A percentile compares a stretch with the other conserved stretches of the same genome.
Conservation (phyloP, 2,329 filamentous ascomycete species). For the Orbilia oligospora region DNA sequence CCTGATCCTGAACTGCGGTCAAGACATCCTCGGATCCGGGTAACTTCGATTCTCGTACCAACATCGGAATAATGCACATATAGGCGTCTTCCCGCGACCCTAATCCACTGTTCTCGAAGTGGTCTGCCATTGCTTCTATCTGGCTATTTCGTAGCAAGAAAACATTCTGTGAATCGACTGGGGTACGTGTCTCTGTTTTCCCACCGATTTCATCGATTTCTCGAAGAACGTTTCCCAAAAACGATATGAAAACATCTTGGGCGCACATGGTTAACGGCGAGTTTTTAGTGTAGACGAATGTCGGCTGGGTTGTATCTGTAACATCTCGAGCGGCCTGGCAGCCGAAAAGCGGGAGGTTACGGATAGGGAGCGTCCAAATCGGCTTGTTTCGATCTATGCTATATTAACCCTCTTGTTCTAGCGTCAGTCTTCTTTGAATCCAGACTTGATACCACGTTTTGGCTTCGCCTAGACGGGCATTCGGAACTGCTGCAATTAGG, state of each 20-base stretch:
- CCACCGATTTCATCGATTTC: conserved; percentile 32
- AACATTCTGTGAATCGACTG: neutral
- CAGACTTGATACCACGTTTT: conserved; percentile 32
- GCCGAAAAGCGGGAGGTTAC: conserved; percentile 6
- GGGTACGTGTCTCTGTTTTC: conserved; percentile 9
- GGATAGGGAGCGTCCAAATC: too few relatives aligned
- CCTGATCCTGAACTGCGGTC: neutral
- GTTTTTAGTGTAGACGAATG: conserved; percentile 16
- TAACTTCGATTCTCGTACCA: conserved; percentile 56
- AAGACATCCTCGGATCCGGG: conserved; percentile 19
- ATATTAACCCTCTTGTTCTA: neutral
- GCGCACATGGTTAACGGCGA: conserved; percentile 47
- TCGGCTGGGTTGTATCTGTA: neutral
- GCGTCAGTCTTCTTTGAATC: conserved; percentile 23
- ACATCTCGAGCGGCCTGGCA: neutral
- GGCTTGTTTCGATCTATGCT: neutral
- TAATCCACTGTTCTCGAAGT: conserved; percentile 63
- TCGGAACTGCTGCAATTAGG: neutral
- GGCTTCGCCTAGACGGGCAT: neutral
- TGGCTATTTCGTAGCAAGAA: conserved; percentile 20
- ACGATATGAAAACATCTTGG: conserved; percentile 49
- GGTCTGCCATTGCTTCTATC: conserved; percentile 61
- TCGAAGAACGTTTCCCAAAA: conserved; percentile 7
- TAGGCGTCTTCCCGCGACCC: conserved; percentile 64
- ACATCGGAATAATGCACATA: conserved; percentile 64